These are phyloP conservation scores for Clavispora santaluciae DNA, from an alignment of 805 yeast species.

Conservation along the genomic window DNA sequence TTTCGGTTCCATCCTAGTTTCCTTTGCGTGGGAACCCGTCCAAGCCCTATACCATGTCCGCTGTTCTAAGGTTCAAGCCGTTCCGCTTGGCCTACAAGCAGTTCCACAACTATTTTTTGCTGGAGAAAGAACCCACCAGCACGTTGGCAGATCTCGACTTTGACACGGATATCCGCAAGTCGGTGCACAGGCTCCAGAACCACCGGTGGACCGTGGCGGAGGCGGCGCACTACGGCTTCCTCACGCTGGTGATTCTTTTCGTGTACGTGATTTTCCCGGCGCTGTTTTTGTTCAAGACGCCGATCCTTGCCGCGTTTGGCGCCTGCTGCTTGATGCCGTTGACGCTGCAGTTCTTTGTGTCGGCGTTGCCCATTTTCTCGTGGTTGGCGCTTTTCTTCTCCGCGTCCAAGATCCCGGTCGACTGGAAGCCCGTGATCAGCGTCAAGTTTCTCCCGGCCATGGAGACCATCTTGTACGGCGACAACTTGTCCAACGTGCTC, in stretches of 20 bases:
- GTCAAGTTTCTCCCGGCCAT: constrained; percentile 87
- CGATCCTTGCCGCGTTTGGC: constrained; percentile 38
- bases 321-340: constrained; percentile 61
- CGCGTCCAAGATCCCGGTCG: constrained; percentile 66
- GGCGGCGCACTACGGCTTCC: constrained; percentile 45
- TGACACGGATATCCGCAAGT: constrained; percentile 41
- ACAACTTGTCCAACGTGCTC: constrained; percentile 76
- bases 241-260: constrained; percentile 49
- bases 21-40: background rate
- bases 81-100: constrained; percentile 37
- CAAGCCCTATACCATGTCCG: constrained; percentile 1
- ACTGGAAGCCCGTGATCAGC: constrained; percentile 80
- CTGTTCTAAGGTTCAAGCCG: constrained; percentile 20
- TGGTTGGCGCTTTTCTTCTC: constrained; percentile 84
- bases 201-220: constrained; percentile 46
- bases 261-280: constrained; percentile 59
- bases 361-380: constrained; percentile 75
- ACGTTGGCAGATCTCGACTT: constrained; percentile 48
- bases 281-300: constrained; percentile 37
- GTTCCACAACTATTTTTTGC: constrained; percentile 48
- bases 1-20: background rate
- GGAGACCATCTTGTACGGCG: constrained; percentile 90
- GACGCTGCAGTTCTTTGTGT: constrained; percentile 77
- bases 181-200: constrained; percentile 38
- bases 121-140: constrained; percentile 47